Evolutionary conservation across 306 rosid species (phyloP).

Genomic region (Sicyos edulis): DNA sequence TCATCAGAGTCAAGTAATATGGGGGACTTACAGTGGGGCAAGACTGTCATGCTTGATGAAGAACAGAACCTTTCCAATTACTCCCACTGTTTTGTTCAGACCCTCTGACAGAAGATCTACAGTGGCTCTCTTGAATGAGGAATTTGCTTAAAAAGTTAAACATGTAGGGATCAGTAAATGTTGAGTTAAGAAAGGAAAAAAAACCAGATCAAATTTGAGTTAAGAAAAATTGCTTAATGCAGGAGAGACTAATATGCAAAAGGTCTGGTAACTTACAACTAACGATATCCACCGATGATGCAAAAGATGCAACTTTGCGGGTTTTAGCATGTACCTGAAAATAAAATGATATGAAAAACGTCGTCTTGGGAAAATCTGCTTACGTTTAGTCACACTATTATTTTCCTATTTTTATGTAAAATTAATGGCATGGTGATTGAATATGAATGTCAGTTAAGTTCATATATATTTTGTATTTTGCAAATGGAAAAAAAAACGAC

Average conservation of each 20-base stretch:
- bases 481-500: not conserved
- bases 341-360: slow-evolving; percentile 26
- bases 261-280: slow-evolving; percentile 46
- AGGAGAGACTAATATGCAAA: not conserved
- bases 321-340: slow-evolving; percentile 60
- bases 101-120: slow-evolving; percentile 60
- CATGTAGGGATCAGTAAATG: slow-evolving; percentile 28
- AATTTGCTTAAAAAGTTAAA: slow-evolving; percentile 37
- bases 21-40: slow-evolving; percentile 71
- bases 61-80: slow-evolving; percentile 73
- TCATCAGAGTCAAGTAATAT: slow-evolving; percentile 4
- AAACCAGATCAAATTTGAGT: not conserved
- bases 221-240: slow-evolving; percentile 19
- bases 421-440: not conserved
- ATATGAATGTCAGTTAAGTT: not conserved
- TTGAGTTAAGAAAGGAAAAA: not conserved
- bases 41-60: slow-evolving; percentile 58
- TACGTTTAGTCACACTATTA: not conserved
- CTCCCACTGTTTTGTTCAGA: slow-evolving; percentile 64
- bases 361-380: not conserved
- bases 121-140: slow-evolving; percentile 50
- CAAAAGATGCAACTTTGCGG: slow-evolving; percentile 50
- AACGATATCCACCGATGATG: slow-evolving; percentile 49
- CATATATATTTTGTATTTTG: not conserved
- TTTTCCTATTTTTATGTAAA: not conserved